Evolutionary conservation across 1,284 basidiomycete genomes (phyloP).

Genomic region (Boletus sp.): DNA sequence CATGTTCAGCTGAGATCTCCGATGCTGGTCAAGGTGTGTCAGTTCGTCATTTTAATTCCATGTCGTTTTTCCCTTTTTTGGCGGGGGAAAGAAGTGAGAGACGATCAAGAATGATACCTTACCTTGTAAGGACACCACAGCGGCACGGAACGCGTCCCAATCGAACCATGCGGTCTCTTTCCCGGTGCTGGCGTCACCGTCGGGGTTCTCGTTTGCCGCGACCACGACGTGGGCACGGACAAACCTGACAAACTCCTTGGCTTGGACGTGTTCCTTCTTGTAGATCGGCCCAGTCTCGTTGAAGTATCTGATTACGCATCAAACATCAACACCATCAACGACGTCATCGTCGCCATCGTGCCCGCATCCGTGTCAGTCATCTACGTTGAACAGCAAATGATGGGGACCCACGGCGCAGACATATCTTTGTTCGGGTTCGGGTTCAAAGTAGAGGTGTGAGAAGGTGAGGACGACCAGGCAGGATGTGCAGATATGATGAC

Average conservation of each 20-base stretch:
- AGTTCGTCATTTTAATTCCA: neutral
- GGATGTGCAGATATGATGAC: neutral
- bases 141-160: slow-evolving; percentile 3
- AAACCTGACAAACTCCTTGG: slow-evolving; percentile 9
- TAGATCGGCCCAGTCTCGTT: slow-evolving; percentile 11
- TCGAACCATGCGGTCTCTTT: slow-evolving; percentile 4
- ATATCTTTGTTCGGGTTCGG: neutral
- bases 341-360: neutral
- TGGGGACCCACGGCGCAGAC: neutral
- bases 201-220: neutral
- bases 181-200: too few relatives aligned
- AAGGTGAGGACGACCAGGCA: neutral
- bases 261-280: slow-evolving; percentile 3
- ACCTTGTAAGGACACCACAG: slow-evolving; percentile 3
- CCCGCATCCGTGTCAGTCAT: neutral
- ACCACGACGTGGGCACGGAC: slow-evolving; percentile 5
- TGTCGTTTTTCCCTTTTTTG: neutral
- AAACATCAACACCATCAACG: neutral
- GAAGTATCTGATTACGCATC: slow-evolving; percentile 4
- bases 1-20: neutral
- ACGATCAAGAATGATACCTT: neutral
- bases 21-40: slow-evolving; percentile 1
- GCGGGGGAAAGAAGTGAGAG: too few relatives aligned
- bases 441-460: neutral
- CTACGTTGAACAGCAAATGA: neutral